Percentiles rank a stretch among this genome's conserved stretches.
Evolutionary conservation across 345 rosid species (phyloP).

Genomic region (Euphorbia peplus): DNA sequence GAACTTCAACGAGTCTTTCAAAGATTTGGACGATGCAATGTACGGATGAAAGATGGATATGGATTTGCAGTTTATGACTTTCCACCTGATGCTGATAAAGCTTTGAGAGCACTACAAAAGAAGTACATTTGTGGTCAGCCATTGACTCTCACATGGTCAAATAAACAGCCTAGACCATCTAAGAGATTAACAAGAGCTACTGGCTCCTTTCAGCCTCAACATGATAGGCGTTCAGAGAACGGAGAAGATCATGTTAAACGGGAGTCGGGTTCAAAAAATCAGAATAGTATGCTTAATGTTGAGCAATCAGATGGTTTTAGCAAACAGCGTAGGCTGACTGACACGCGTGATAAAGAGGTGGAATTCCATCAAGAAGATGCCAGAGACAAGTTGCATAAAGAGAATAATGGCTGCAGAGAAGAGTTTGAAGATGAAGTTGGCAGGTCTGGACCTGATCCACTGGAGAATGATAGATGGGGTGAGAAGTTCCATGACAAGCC

Average conservation of each 20-base stretch:
- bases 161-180: slow-evolving; percentile 41
- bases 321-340: slow-evolving; percentile 20
- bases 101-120: slow-evolving; percentile 40
- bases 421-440: slow-evolving; percentile 24
- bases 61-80: slow-evolving; percentile 51
- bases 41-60: slow-evolving; percentile 44
- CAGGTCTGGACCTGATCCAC: slow-evolving; percentile 15
- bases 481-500: slow-evolving; percentile 22
- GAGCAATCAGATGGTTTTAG: slow-evolving; percentile 16
- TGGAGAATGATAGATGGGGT: slow-evolving; percentile 42
- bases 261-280: slow-evolving; percentile 21
- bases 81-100: slow-evolving; percentile 46
- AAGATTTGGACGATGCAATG: slow-evolving; percentile 41
- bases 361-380: slow-evolving; percentile 4
- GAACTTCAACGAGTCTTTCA: slow-evolving; percentile 43
- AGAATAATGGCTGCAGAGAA: slow-evolving; percentile 24
- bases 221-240: slow-evolving; percentile 16
- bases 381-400: slow-evolving; percentile 16
- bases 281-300: slow-evolving; percentile 16
- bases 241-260: slow-evolving; percentile 12
- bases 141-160: slow-evolving; percentile 51
- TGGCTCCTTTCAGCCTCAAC: slow-evolving; percentile 18
- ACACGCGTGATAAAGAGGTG: slow-evolving; percentile 20
- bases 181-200: slow-evolving; percentile 22
- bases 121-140: slow-evolving; percentile 40